Conservation (phyloP, 1,284 basidiomycete species). For the Trichosporon sp. region DNA sequence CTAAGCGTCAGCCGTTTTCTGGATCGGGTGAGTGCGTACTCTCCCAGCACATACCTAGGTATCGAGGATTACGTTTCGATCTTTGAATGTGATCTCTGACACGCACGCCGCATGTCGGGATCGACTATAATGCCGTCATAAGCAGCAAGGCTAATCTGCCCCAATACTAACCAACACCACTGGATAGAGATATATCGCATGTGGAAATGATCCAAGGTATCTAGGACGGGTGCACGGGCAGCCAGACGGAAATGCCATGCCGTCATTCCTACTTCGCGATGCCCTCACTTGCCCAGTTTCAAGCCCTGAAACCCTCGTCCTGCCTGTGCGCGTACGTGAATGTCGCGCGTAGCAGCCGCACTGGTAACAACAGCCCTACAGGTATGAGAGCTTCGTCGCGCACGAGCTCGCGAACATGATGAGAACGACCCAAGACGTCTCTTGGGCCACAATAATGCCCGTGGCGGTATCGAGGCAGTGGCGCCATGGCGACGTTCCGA, state of each 20-base stretch:
- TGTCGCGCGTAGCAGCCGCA: neutral
- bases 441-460: neutral
- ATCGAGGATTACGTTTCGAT: slow-evolving; percentile 9
- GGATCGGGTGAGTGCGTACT: slow-evolving; percentile 8
- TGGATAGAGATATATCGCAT: neutral
- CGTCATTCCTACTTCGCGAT: neutral
- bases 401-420: neutral
- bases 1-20: neutral
- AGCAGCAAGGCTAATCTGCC: neutral
- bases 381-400: neutral
- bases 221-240: neutral
- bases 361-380: neutral
- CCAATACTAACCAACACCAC: neutral
- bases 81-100: slow-evolving; percentile 10
- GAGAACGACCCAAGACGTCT: neutral
- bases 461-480: neutral
- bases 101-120: slow-evolving; percentile 9
- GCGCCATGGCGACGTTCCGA: neutral
- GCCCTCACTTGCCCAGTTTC: neutral
- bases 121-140: neutral
- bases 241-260: neutral
- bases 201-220: neutral
- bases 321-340: neutral
- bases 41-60: neutral
- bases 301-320: neutral